Evolutionary conservation across 768 basidiomycete species (phyloP), one percentile per base, ranked within the genome.

Genomic region (button mushroom (Agaricus bisporus)): DNA sequence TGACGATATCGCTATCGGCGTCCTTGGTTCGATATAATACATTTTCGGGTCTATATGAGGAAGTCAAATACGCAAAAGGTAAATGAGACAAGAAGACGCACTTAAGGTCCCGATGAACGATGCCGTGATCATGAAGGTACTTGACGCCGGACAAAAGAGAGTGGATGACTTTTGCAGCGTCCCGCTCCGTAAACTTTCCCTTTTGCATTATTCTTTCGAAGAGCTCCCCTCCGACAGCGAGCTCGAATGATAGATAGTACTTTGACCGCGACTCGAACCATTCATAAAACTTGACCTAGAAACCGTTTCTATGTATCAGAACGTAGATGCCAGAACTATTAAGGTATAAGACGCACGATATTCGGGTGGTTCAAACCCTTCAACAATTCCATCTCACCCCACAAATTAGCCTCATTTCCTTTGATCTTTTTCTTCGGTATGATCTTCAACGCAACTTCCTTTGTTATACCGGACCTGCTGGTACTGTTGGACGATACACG

Each of bases 61-160:
- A 39, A 22, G 48, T 20, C 56, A 52, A 22, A 48, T 35, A 55
- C 56, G 37, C 42, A 12, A 20, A 20, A 48, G 7, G 47, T 36
- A 20, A n/a, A 42, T n/a, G 6, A 10, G 47, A 43, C 25, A 55
- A 46, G 20, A 17, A 46, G 9, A 67, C 76, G 22, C 51, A 91
- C 88, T 98, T 98, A 57, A 99, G 80, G 64, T 99, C 95, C 3
- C 97, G 83, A 64, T 99, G 97, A 15, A 98, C 97, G 58, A 99
- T 93, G 55, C 90, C 86, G 62, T 98, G 83, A 2, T 86, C 77
- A 62, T 99, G 97, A 4, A 98, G 80, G 63, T 98, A 98, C 58
- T 79, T 76, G 9, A 97, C 89, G 10, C 88, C 95, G 0, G 81
- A 79, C n/a, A 95, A 70, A 10, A 93, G 79, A 1, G 91, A 91